Percentiles rank a stretch among this genome's conserved stretches.
These are phyloP conservation scores for Xylariaceae sp. DNA, from an alignment of 2,329 filamentous ascomycete genomes.

Conservation along the genomic window DNA sequence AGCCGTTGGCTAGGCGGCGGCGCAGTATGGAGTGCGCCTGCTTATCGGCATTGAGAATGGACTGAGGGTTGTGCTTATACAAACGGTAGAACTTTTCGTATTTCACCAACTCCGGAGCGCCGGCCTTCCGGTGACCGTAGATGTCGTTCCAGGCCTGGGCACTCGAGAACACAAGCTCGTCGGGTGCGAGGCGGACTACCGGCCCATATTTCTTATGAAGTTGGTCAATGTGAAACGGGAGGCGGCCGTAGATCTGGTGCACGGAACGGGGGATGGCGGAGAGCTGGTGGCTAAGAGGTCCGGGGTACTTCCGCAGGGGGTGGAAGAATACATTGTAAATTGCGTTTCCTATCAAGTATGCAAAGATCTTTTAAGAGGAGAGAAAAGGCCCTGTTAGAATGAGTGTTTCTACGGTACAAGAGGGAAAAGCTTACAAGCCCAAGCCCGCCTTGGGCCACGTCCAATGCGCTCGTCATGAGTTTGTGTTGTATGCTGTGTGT, in stretches of 20 bases:
- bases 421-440: neutral
- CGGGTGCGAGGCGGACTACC: slow-evolving; percentile 37
- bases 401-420: neutral
- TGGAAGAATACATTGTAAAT: slow-evolving; percentile 25
- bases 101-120: slow-evolving; percentile 29
- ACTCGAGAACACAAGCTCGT: slow-evolving; percentile 38
- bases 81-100: slow-evolving; percentile 24
- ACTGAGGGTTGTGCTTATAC: slow-evolving; percentile 20
- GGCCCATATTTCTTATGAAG: slow-evolving; percentile 36
- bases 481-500: too few relatives aligned
- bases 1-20: slow-evolving; percentile 35
- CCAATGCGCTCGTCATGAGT: neutral
- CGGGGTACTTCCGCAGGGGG: slow-evolving; percentile 27
- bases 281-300: slow-evolving; percentile 25
- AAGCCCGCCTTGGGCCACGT: neutral
- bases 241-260: slow-evolving; percentile 15
- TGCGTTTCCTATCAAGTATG: slow-evolving; percentile 3
- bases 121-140: slow-evolving; percentile 32
- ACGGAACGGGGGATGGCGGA: slow-evolving; percentile 18
- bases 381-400: neutral
- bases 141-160: slow-evolving; percentile 37
- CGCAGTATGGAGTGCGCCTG: slow-evolving; percentile 32
- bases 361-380: slow-evolving; percentile 3
- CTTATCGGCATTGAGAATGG: slow-evolving; percentile 28
- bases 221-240: slow-evolving; percentile 20